Evolutionary conservation across 176 grass and related monocot species (phyloP).

Genomic region (Tillandsia fasciculata): DNA sequence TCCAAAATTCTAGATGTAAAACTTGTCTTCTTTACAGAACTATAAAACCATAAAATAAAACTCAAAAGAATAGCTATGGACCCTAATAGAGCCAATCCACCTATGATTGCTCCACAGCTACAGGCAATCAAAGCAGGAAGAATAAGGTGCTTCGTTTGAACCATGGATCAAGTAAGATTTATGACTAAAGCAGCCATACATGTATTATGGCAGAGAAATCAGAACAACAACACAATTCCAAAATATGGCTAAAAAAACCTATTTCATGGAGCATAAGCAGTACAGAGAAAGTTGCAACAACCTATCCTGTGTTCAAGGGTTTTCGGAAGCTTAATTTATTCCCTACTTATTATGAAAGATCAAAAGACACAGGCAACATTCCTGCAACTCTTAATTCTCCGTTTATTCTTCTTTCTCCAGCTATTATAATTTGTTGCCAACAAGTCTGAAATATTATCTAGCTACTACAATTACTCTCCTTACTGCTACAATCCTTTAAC

Average conservation of each 20-base stretch:
- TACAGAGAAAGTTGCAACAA: not conserved
- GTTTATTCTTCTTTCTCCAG: not conserved
- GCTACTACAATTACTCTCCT: not conserved
- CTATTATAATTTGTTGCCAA: not conserved
- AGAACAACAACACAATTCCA: not conserved
- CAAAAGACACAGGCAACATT: not conserved
- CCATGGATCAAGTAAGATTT: not conserved
- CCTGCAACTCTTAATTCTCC: not conserved
- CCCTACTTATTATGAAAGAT: too few relatives aligned
- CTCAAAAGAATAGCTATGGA: not conserved
- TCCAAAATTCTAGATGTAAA: not conserved
- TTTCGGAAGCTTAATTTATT: too few relatives aligned
- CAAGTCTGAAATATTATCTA: not conserved
- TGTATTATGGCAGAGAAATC: not conserved
- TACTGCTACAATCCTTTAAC: not conserved
- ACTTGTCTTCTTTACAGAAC: not conserved
- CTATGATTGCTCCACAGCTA: not conserved
- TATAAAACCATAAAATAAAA: too few relatives aligned
- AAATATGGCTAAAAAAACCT: not conserved
- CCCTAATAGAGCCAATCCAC: not conserved
- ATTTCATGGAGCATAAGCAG: not conserved
- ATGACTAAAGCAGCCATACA: not conserved
- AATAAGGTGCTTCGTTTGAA: not conserved
- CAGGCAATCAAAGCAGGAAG: not conserved
- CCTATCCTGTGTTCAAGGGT: not conserved